Conservation (phyloP, 1,139 yeast species). For the Debaryomycetaceae sp. region DNA sequence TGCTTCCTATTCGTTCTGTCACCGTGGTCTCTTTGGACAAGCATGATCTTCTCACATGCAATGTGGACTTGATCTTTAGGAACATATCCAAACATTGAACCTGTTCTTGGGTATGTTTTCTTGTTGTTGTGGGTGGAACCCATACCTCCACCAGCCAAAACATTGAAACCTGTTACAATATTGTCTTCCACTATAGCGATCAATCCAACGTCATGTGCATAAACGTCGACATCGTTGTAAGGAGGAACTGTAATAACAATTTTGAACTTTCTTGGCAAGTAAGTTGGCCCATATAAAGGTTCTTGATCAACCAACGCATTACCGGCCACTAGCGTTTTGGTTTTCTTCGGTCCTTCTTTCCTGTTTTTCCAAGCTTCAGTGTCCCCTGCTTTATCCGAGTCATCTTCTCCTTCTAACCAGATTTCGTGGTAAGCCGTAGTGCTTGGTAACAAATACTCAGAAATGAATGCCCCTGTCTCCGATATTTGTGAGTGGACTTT, state of each 20-base stretch:
- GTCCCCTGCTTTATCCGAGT: conserved; percentile 65
- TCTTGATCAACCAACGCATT: conserved; percentile 82
- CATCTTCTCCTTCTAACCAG: conserved; percentile 90
- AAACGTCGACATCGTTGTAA: conserved; percentile 93
- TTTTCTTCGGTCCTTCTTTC: conserved; percentile 74
- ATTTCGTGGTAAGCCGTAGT: conserved; percentile 97
- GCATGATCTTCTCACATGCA: conserved; percentile 89
- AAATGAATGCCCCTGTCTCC: conserved; percentile 58
- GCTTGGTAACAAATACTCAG: conserved; percentile 80
- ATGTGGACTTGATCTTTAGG: conserved; percentile 63
- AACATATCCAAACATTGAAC: conserved; percentile 79
- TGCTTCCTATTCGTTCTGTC: conserved; percentile 96
- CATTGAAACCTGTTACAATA: conserved; percentile 72
- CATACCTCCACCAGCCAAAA: conserved; percentile 98
- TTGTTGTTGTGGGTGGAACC: conserved; percentile 96
- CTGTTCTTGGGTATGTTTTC: conserved; percentile 95
- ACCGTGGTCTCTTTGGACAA: conserved; percentile 93
- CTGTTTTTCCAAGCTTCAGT: conserved; percentile 69
- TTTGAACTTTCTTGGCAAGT: conserved; percentile 95
- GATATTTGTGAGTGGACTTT: conserved; percentile 77
- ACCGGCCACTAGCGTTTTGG: conserved; percentile 81
- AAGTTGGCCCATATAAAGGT: conserved; percentile 83
- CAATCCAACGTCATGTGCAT: conserved; percentile 92
- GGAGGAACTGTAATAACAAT: conserved; percentile 96
- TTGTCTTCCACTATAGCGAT: conserved; percentile 79